Evolutionary conservation across 1,284 basidiomycete genomes (phyloP).

Genomic region (Apiotrichum sp.): DNA sequence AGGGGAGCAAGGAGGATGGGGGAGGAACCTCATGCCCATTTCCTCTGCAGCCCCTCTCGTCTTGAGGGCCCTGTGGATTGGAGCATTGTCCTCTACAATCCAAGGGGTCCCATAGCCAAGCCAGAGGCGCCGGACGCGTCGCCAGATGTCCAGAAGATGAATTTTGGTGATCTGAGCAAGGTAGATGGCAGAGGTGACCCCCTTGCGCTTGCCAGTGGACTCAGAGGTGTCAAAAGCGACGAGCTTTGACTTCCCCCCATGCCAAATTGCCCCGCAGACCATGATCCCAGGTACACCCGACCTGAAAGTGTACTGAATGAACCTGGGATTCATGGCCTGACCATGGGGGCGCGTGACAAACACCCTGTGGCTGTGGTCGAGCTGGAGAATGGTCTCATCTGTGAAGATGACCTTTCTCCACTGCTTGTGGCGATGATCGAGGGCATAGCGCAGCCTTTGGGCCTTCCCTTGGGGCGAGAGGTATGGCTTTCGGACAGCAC

Average conservation of each 20-base stretch:
- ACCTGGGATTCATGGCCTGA: too few relatives aligned
- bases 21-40: neutral
- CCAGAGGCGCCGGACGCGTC: too few relatives aligned
- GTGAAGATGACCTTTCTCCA: too few relatives aligned
- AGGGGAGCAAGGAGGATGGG: neutral
- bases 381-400: too few relatives aligned
- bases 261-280: slow-evolving; percentile 10
- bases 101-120: neutral
- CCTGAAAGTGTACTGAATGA: neutral
- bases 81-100: slow-evolving; percentile 1
- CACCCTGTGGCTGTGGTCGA: too few relatives aligned
- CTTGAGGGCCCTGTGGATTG: neutral
- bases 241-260: slow-evolving; percentile 9
- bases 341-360: too few relatives aligned
- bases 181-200: slow-evolving; percentile 9
- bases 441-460: too few relatives aligned
- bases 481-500: too few relatives aligned
- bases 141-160: neutral
- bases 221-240: slow-evolving; percentile 1
- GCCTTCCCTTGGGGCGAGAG: too few relatives aligned
- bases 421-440: too few relatives aligned
- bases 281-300: neutral
- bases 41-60: neutral
- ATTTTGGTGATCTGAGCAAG: slow-evolving; percentile 3
- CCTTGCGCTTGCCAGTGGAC: slow-evolving; percentile 3